Conservation (phyloP, 164 flowering plant genomes). For the Chimonanthus salicifolius region DNA sequence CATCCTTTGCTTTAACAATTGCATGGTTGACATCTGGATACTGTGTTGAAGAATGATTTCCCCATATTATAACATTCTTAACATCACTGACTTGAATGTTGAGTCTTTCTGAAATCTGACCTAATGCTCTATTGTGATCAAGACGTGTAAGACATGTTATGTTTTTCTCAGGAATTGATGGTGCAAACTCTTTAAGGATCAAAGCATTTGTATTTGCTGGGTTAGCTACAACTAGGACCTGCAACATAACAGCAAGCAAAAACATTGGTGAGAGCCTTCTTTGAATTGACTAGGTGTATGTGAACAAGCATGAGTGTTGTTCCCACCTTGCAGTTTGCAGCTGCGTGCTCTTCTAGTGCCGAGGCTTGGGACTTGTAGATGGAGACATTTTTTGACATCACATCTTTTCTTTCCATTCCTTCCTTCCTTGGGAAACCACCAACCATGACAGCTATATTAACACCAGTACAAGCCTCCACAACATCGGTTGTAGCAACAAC, state of each 20-base stretch:
- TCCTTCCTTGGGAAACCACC: conserved; percentile 99
- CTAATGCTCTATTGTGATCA: conserved; percentile 98
- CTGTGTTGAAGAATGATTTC: background rate
- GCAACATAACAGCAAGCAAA: conserved; percentile 9
- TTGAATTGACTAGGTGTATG: background rate
- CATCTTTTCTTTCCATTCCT: conserved; percentile 99
- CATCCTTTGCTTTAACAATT: too few relatives aligned
- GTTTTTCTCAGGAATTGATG: conserved; percentile 55
- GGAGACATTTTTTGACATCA: conserved; percentile 93
- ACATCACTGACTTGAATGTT: conserved; percentile 88
- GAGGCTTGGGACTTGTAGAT: conserved; percentile 98
- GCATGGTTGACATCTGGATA: background rate
- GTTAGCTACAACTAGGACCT: conserved; percentile 98
- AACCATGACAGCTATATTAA: conserved; percentile 94
- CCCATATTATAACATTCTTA: conserved; percentile 8
- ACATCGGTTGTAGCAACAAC: conserved; percentile 98
- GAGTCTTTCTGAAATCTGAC: conserved; percentile 90
- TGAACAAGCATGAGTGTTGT: too few relatives aligned
- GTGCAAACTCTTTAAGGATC: conserved; percentile 95
- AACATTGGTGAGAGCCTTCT: background rate
- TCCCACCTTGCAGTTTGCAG: conserved; percentile 93
- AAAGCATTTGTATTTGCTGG: conserved; percentile 99
- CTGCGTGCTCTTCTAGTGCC: conserved; percentile 89
- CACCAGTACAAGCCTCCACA: conserved; percentile 97
- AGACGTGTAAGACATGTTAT: conserved; percentile 86